Percentiles rank a stretch among this genome's conserved stretches.
Evolutionary conservation across 2,329 filamentous ascomycete species (phyloP).

Genomic region (Colletotrichum sp.): DNA sequence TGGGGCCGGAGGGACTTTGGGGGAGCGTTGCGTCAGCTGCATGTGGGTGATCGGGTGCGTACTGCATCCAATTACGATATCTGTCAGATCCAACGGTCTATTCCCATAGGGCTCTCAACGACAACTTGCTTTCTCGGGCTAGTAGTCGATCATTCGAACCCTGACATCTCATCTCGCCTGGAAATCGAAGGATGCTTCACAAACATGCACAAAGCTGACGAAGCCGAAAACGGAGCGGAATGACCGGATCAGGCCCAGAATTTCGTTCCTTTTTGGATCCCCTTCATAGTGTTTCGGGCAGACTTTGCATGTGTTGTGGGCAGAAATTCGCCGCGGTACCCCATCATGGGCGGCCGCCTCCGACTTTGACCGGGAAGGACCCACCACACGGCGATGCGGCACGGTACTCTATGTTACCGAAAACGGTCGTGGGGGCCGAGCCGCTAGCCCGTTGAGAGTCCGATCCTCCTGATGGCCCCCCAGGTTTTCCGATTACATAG

Average conservation of each 20-base stretch:
- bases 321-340: neutral
- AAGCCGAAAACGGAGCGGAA: neutral
- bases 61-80: neutral
- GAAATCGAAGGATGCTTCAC: neutral
- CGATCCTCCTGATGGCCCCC: neutral
- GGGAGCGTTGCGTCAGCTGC: neutral
- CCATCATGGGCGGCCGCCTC: neutral
- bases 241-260: neutral
- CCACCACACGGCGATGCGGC: neutral
- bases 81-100: neutral
- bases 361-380: neutral
- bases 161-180: neutral
- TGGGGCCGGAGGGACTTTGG: neutral
- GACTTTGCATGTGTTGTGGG: neutral
- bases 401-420: neutral
- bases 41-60: neutral
- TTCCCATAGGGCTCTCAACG: neutral
- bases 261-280: neutral
- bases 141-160: neutral
- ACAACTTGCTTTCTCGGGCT: neutral
- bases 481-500: neutral
- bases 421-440: neutral
- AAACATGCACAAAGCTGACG: neutral
- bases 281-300: neutral
- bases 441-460: neutral